phyloP scores from a whole-genome alignment of 768 basidiomycete species.

The Amanita polypyramis region DNA sequence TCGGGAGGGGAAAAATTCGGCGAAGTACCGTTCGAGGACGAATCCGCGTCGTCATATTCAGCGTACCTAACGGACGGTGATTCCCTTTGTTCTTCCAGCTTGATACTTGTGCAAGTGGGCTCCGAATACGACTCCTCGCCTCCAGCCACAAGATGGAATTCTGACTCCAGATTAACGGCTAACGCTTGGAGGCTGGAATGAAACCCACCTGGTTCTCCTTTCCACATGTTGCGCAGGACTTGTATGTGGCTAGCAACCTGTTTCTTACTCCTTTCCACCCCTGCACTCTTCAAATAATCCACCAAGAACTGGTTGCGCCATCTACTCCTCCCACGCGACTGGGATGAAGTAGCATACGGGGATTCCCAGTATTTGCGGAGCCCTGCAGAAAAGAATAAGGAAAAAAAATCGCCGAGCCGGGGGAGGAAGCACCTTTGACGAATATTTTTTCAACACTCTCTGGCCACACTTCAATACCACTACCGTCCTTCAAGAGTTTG shows the following conservation, averaged over 20 bases:
- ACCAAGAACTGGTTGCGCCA: slow-evolving; percentile 85
- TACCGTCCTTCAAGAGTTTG: slow-evolving; percentile 73
- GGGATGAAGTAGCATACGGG: slow-evolving; percentile 65
- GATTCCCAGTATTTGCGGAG: slow-evolving; percentile 73
- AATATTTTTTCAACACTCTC: slow-evolving; percentile 69
- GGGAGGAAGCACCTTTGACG: slow-evolving; percentile 45
- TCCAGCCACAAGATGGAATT: slow-evolving; percentile 71
- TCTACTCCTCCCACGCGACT: slow-evolving; percentile 63
- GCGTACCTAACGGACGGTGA: slow-evolving; percentile 30
- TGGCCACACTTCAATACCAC: slow-evolving; percentile 77
- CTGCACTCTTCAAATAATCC: slow-evolving; percentile 61
- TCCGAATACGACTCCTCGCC: slow-evolving; percentile 63
- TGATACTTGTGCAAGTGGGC: slow-evolving; percentile 31
- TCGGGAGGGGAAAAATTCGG: slow-evolving; percentile 38
- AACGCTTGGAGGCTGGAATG: neutral
- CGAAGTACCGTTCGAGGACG: slow-evolving; percentile 27
- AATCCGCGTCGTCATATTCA: slow-evolving; percentile 33
- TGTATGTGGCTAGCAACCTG: slow-evolving; percentile 88
- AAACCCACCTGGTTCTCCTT: slow-evolving; percentile 58
- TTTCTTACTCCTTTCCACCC: slow-evolving; percentile 71
- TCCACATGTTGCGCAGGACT: slow-evolving; percentile 82
- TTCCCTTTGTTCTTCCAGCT: slow-evolving; percentile 45
- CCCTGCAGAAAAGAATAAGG: slow-evolving; percentile 27
- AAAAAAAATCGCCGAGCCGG: slow-evolving; percentile 3
- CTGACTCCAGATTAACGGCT: slow-evolving; percentile 23